Conservation (phyloP, 208 protist genomes). For the Histomonas meleagridis region DNA sequence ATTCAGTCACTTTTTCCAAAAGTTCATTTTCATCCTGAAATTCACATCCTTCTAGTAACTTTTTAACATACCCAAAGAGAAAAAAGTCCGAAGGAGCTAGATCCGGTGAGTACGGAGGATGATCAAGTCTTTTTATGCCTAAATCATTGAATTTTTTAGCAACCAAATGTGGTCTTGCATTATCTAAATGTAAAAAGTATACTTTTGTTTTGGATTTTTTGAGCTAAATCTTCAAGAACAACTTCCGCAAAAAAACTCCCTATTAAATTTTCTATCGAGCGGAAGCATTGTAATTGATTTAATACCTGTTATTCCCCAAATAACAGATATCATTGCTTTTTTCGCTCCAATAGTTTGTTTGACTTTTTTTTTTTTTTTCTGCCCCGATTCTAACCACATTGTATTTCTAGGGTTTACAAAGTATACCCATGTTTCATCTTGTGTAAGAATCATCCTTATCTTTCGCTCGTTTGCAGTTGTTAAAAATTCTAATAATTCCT, state of each 20-base stretch:
- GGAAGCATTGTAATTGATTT: background rate
- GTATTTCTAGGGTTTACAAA: background rate
- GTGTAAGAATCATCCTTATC: background rate
- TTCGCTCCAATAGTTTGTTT: background rate
- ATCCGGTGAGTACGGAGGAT: background rate
- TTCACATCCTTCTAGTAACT: background rate
- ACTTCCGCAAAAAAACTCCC: background rate
- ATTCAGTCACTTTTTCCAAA: background rate
- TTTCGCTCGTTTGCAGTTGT: background rate
- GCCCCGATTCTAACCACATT: background rate
- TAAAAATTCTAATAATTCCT: background rate
- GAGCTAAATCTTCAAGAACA: background rate
- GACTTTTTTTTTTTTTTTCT: background rate
- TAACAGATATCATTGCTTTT: background rate
- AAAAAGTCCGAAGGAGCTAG: background rate
- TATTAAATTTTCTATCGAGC: background rate
- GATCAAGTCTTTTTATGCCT: background rate
- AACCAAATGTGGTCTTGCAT: background rate
- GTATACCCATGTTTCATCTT: background rate
- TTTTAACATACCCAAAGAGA: background rate
- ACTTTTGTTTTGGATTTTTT: background rate
- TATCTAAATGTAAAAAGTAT: background rate
- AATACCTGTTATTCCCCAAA: background rate
- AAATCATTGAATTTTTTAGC: background rate
- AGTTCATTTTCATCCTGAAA: background rate